A percentile compares a stretch with the other conserved stretches of the same genome.
Conservation (phyloP, 2,329 filamentous ascomycete species). For the Lachnellula suecica region DNA sequence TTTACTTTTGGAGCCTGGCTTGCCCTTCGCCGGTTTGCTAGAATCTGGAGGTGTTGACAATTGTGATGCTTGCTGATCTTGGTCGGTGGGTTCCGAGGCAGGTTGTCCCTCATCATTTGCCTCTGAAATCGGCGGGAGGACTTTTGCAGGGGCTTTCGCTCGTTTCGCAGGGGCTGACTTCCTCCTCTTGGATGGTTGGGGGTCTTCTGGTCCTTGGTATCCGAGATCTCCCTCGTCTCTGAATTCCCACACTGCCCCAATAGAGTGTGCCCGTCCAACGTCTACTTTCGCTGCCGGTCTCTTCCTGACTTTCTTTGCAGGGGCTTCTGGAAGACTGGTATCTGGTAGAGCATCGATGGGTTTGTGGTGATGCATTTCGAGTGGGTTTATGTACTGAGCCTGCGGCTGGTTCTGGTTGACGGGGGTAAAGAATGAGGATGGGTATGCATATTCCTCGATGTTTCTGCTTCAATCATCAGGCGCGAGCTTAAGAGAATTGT, state of each 20-base stretch:
- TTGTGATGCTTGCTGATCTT: constrained; percentile 5
- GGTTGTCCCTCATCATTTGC: background rate
- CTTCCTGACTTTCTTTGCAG: constrained; percentile 11
- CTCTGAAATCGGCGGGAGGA: background rate
- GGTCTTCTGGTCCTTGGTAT: constrained; percentile 7
- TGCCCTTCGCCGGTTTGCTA: constrained; percentile 9
- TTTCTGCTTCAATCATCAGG: constrained; percentile 2
- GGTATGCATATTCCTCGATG: background rate
- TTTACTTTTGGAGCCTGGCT: constrained; percentile 3
- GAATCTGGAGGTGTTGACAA: constrained; percentile 16
- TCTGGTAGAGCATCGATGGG: constrained; percentile 17
- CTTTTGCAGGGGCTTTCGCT: background rate
- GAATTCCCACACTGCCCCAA: constrained; percentile 18
- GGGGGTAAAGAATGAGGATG: constrained; percentile 21
- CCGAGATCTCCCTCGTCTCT: constrained; percentile 17
- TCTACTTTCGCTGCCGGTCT: constrained; percentile 1
- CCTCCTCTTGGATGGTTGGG: constrained; percentile 13
- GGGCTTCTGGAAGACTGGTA: background rate
- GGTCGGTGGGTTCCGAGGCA: background rate
- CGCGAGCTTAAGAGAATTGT: background rate
- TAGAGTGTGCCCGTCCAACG: constrained; percentile 10
- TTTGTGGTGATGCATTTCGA: constrained; percentile 12
- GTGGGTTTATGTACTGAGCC: constrained; percentile 15
- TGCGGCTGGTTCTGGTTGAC: constrained; percentile 15
- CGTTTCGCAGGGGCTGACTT: constrained; percentile 16